Evolutionary conservation across 805 yeast species (phyloP).

Genomic region (Ogataea nakhonphanomensis): DNA sequence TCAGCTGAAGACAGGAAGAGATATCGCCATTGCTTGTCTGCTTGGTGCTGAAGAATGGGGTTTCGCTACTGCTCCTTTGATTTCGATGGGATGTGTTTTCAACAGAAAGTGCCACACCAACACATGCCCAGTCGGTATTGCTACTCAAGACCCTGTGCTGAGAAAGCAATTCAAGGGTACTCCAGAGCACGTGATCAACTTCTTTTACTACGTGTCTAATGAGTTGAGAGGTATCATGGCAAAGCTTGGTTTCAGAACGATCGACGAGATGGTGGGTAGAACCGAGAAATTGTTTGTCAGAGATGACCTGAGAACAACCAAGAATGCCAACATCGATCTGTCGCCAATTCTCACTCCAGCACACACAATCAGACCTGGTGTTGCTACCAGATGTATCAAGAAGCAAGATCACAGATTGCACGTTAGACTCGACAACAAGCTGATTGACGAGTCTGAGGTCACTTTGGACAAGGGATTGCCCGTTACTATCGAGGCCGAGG

Average conservation of each 20-base stretch:
- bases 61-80: constrained; percentile 93
- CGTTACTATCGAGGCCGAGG: constrained; percentile 88
- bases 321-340: constrained; percentile 87
- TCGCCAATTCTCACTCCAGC: constrained; percentile 96
- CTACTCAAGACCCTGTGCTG: constrained; percentile 94
- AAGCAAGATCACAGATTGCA: constrained; percentile 94
- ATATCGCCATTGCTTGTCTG: constrained; percentile 92
- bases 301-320: constrained; percentile 80
- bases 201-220: constrained; percentile 90
- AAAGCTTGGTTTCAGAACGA: constrained; percentile 87
- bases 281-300: constrained; percentile 86
- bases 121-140: constrained; percentile 98
- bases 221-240: constrained; percentile 95
- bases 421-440: constrained; percentile 90
- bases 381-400: constrained; percentile 86
- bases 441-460: constrained; percentile 92
- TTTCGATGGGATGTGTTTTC: constrained; percentile 97
- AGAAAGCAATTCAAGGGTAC: constrained; percentile 93
- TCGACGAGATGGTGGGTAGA: constrained; percentile 97
- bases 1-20: constrained; percentile 95
- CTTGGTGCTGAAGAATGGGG: constrained; percentile 99
- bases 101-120: constrained; percentile 92
- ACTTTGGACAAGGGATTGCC: constrained; percentile 97
- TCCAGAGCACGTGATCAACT: constrained; percentile 97
- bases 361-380: constrained; percentile 94